These are phyloP conservation scores for Rhodofomes roseus DNA, from an alignment of 1,284 basidiomycete genomes.

Conservation along the genomic window DNA sequence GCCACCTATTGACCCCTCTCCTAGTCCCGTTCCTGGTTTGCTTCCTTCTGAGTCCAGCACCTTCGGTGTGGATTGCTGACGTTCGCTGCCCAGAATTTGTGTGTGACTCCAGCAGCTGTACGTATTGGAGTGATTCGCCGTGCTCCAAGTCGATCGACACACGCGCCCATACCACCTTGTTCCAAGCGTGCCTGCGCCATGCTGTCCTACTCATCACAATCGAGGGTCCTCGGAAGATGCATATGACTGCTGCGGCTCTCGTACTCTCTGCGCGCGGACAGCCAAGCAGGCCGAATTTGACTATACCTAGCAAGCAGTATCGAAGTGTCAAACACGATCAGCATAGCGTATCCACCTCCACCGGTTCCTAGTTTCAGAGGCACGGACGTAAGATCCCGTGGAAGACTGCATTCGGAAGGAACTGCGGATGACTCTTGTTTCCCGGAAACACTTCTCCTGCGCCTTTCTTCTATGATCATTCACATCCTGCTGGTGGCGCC, in stretches of 20 bases:
- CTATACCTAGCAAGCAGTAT: too few relatives aligned
- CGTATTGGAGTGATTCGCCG: not conserved
- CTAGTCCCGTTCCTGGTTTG: too few relatives aligned
- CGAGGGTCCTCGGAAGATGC: not conserved
- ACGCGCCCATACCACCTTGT: too few relatives aligned
- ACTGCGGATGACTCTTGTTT: not conserved
- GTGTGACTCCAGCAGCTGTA: not conserved
- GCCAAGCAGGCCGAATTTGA: not conserved
- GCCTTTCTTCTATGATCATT: too few relatives aligned
- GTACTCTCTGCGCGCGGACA: too few relatives aligned
- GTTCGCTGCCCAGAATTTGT: not conserved
- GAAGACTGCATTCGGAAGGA: not conserved
- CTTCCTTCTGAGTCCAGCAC: too few relatives aligned
- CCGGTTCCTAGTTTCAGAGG: not conserved
- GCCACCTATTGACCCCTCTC: too few relatives aligned
- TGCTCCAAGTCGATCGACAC: not conserved
- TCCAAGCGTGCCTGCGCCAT: too few relatives aligned
- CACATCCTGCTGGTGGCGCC: too few relatives aligned
- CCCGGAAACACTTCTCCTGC: not conserved
- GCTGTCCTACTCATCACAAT: not conserved
- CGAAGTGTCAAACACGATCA: not conserved
- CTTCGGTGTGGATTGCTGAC: not conserved
- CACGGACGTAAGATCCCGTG: not conserved
- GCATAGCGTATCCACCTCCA: not conserved
- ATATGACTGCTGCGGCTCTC: not conserved